A percentile compares a stretch with the other conserved stretches of the same genome.
Evolutionary conservation across 352 stramenopile species (phyloP).

Genomic region (Lagenidium sp.): DNA sequence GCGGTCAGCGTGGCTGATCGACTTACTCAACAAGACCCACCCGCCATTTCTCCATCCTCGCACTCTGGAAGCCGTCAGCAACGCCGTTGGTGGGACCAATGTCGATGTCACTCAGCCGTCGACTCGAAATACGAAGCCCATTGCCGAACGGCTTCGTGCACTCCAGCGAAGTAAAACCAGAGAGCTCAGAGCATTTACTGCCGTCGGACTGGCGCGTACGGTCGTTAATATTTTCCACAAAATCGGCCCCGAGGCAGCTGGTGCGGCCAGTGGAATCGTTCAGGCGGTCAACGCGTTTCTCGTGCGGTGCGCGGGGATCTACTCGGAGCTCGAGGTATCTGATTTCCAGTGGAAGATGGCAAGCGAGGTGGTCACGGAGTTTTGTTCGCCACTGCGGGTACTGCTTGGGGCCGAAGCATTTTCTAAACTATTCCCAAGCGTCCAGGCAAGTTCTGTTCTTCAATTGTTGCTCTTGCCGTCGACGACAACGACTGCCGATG

Average conservation of each 20-base stretch:
- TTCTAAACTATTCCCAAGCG: constrained; percentile 38
- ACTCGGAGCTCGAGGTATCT: constrained; percentile 62
- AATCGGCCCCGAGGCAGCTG: constrained; percentile 33
- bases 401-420: constrained; percentile 49
- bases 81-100: too few relatives aligned
- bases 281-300: constrained; percentile 52
- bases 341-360: constrained; percentile 76
- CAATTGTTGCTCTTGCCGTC: constrained; percentile 59
- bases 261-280: constrained; percentile 25
- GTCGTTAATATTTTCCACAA: constrained; percentile 57
- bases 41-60: constrained; percentile 62
- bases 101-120: background rate
- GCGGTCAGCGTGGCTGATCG: constrained; percentile 26
- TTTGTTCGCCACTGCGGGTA: constrained; percentile 45
- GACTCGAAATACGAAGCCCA: constrained; percentile 17
- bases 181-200: constrained; percentile 52
- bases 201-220: constrained; percentile 49
- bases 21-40: constrained; percentile 40
- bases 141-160: constrained; percentile 30
- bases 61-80: constrained; percentile 39
- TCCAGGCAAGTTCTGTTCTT: constrained; percentile 48
- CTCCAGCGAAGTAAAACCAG: constrained; percentile 38
- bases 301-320: constrained; percentile 53
- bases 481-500: constrained; percentile 5
- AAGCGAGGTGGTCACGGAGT: constrained; percentile 59